phyloP scores from a whole-genome alignment of 139 green algal species.

The Astrephomene gubernaculifera region DNA sequence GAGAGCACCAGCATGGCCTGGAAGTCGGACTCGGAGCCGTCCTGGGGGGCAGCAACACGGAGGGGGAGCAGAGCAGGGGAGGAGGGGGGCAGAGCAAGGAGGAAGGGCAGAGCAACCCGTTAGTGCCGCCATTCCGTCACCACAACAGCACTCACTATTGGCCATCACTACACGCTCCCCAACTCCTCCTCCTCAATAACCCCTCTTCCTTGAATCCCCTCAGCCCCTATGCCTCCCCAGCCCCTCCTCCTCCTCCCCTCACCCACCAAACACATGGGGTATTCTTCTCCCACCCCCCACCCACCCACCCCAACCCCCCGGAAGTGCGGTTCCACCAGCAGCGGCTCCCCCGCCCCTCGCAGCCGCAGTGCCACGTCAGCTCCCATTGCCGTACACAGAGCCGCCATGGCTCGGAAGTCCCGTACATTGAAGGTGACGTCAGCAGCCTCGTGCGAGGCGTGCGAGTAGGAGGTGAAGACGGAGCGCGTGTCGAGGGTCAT shows the following conservation, averaged over 20 bases:
- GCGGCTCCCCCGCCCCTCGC: slow-evolving; percentile 63
- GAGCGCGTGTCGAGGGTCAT: slow-evolving; percentile 68
- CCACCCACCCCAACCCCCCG: background rate
- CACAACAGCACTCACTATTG: no score
- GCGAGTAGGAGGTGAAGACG: slow-evolving; percentile 72
- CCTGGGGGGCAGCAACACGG: background rate
- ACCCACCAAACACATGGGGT: no score
- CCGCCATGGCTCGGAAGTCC: slow-evolving; percentile 76
- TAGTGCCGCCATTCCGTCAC: no score
- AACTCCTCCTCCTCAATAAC: no score
- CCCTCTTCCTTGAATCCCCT: no score
- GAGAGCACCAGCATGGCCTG: slow-evolving; percentile 77
- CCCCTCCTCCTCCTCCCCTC: no score
- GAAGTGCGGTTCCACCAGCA: slow-evolving; percentile 72
- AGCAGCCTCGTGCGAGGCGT: slow-evolving; percentile 40
- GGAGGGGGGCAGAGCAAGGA: no score
- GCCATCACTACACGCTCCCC: no score
- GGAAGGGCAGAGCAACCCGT: no score
- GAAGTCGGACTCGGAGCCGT: slow-evolving; percentile 60
- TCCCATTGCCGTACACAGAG: slow-evolving; percentile 65
- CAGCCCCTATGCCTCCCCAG: no score
- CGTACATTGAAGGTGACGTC: slow-evolving; percentile 85
- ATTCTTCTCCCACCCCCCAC: no score
- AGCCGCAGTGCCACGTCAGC: slow-evolving; percentile 65
- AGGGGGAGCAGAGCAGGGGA: no score